phyloP scores from a whole-genome alignment of 2,329 filamentous ascomycete genomes.

The Parascedosporium putredinis region DNA sequence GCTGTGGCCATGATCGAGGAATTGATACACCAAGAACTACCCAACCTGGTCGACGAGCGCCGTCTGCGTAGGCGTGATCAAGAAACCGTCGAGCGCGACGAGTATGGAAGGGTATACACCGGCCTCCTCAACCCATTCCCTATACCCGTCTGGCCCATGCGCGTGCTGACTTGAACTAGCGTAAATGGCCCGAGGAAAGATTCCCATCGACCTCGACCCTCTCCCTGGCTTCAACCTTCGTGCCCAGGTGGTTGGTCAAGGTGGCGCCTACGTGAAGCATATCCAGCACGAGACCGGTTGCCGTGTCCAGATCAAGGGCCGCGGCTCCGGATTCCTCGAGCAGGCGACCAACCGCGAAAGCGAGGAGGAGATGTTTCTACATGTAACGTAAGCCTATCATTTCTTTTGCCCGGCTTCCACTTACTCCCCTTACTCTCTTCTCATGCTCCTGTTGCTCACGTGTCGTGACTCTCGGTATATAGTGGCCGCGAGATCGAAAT shows the following conservation, averaged over 20 bases:
- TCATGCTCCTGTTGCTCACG: constrained; percentile 20
- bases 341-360: constrained; percentile 79
- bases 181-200: constrained; percentile 99
- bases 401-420: too few species aligned
- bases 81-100: constrained; percentile 76
- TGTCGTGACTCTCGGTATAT: constrained; percentile 9
- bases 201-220: constrained; percentile 81
- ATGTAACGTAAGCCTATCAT: constrained; percentile 69
- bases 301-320: constrained; percentile 95
- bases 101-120: constrained; percentile 70
- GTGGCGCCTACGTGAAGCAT: constrained; percentile 93
- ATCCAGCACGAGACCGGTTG: constrained; percentile 94
- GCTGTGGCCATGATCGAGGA: constrained; percentile 86
- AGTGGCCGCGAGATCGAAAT: constrained; percentile 81
- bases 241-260: constrained; percentile 89
- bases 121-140: constrained; percentile 10
- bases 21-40: constrained; percentile 90
- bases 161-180: constrained; percentile 38
- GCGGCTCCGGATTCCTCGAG: constrained; percentile 89
- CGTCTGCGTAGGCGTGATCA: constrained; percentile 77
- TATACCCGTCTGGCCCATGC: constrained; percentile 9
- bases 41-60: constrained; percentile 88
- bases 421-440: not conserved
- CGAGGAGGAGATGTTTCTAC: constrained; percentile 92
- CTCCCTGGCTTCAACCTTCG: constrained; percentile 92